Evolutionary conservation across 352 stramenopile species (phyloP).

Genomic region (Phytophthora sansomeana): DNA sequence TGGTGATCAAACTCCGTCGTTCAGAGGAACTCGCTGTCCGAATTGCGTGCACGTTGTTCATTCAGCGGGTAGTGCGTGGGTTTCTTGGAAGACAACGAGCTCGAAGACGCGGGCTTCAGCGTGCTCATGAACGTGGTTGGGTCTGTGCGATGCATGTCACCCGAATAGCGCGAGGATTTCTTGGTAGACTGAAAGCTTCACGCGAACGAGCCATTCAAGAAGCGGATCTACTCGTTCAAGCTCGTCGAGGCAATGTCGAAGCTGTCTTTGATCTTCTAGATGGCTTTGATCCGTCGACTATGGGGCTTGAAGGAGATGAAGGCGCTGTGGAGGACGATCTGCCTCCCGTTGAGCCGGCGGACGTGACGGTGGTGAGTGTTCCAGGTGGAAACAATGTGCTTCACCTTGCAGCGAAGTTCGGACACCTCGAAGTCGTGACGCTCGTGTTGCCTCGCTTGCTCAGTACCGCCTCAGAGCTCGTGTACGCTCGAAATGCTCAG

Average conservation of each 20-base stretch:
- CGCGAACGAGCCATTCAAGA: slow-evolving; percentile 42
- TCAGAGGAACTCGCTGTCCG: slow-evolving; percentile 48
- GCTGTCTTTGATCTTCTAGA: slow-evolving; percentile 71
- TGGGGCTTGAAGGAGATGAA: slow-evolving; percentile 22
- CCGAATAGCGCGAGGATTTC: slow-evolving; percentile 63
- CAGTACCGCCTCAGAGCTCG: slow-evolving; percentile 22
- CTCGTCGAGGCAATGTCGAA: slow-evolving; percentile 54
- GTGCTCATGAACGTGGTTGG: slow-evolving; percentile 38
- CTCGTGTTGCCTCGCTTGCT: slow-evolving; percentile 57
- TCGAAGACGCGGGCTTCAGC: slow-evolving; percentile 42
- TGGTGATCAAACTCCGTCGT: slow-evolving; percentile 43
- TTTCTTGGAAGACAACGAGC: slow-evolving; percentile 47
- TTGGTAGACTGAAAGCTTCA: slow-evolving; percentile 41
- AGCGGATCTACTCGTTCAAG: slow-evolving; percentile 65
- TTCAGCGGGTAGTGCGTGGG: slow-evolving; percentile 60
- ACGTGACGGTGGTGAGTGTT: slow-evolving; percentile 44
- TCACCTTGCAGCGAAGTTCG: slow-evolving; percentile 59
- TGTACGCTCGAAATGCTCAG: slow-evolving; percentile 52
- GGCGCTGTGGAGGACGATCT: slow-evolving; percentile 8
- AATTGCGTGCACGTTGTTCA: slow-evolving; percentile 53
- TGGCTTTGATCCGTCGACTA: slow-evolving; percentile 40
- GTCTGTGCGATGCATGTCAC: slow-evolving; percentile 52
- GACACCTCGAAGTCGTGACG: slow-evolving; percentile 59
- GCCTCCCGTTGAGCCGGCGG: slow-evolving; percentile 26
- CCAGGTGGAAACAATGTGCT: slow-evolving; percentile 53